Percentiles rank a stretch among this genome's conserved stretches.
These are phyloP conservation scores for Jamesozyma piceae DNA, from an alignment of 805 yeast species.

Conservation along the genomic window DNA sequence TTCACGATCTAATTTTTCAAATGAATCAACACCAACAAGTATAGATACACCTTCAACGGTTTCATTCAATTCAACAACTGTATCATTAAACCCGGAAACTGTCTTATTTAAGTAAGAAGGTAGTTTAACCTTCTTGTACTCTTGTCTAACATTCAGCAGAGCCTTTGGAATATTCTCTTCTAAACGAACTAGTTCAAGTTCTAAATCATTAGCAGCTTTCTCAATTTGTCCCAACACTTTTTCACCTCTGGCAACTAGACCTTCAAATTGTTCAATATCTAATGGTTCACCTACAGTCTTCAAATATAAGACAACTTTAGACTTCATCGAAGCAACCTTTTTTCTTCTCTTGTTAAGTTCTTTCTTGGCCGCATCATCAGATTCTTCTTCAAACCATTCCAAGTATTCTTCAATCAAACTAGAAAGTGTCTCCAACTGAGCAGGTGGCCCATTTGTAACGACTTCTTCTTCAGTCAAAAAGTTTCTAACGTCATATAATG, in stretches of 20 bases:
- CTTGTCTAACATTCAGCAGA: slow-evolving; percentile 43
- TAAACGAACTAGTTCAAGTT: slow-evolving; percentile 37
- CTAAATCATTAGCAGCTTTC: slow-evolving; percentile 36
- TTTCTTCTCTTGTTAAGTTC: slow-evolving; percentile 5
- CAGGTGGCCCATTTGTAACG: slow-evolving; percentile 33
- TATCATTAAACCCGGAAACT: slow-evolving; percentile 8
- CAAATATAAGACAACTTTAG: slow-evolving; percentile 32
- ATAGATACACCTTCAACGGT: slow-evolving; percentile 13
- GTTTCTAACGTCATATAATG: slow-evolving; percentile 60
- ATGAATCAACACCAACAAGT: slow-evolving; percentile 18
- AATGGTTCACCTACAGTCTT: slow-evolving; percentile 40
- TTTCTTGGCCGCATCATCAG: slow-evolving; percentile 37
- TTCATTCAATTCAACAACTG: slow-evolving; percentile 10
- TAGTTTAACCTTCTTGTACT: slow-evolving; percentile 37
- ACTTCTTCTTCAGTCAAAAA: slow-evolving; percentile 47
- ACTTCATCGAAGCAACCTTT: slow-evolving; percentile 20
- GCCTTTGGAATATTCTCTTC: slow-evolving; percentile 36
- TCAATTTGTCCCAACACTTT: slow-evolving; percentile 36
- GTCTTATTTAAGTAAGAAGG: slow-evolving; percentile 16
- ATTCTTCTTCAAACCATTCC: slow-evolving; percentile 74
- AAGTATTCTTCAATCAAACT: slow-evolving; percentile 39
- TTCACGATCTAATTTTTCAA: slow-evolving; percentile 21
- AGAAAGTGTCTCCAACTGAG: slow-evolving; percentile 32
- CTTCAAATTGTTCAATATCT: slow-evolving; percentile 37
- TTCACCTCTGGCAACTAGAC: slow-evolving; percentile 35